Percentiles rank a stretch among this genome's conserved stretches.
Conservation (phyloP, 2,329 filamentous ascomycete genomes). For the Hypoxylon sp. region DNA sequence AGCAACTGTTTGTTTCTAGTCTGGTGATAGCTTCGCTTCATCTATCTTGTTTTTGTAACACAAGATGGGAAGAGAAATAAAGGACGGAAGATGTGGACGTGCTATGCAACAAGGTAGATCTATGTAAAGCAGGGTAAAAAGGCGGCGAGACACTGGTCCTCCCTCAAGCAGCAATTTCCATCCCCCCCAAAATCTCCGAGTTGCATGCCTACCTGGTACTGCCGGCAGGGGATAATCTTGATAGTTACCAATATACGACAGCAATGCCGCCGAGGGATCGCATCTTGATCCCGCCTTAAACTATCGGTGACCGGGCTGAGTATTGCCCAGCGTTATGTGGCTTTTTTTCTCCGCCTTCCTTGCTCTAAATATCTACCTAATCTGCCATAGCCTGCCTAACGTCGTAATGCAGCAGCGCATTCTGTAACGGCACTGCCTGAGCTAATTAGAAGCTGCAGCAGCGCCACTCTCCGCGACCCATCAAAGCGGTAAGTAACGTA, state of each 20-base stretch:
- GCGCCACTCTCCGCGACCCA: conserved; percentile 6
- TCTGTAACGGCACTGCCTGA: neutral
- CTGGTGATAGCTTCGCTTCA: conserved; percentile 5
- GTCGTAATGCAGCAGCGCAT: neutral
- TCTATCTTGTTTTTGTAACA: conserved; percentile 11
- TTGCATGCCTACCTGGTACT: neutral
- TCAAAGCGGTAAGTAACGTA: neutral
- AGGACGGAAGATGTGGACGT: neutral
- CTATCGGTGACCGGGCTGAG: conserved; percentile 9
- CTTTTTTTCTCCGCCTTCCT: conserved; percentile 2
- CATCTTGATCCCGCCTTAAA: neutral
- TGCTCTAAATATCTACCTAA: neutral
- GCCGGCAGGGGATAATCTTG: neutral
- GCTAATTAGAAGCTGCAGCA: neutral
- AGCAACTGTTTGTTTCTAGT: conserved; percentile 3
- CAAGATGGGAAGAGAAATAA: conserved; percentile 5
- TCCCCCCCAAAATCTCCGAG: neutral
- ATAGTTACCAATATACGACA: conserved; percentile 14
- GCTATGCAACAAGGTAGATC: conserved; percentile 2
- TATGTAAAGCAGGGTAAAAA: conserved; percentile 1
- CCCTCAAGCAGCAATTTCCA: neutral
- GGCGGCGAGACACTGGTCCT: conserved; percentile 15
- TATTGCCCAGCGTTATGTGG: conserved; percentile 4
- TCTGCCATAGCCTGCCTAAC: neutral
- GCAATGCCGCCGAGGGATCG: conserved; percentile 9